Evolutionary conservation across 345 rosid species (phyloP), one percentile per base, ranked within the genome.

Genomic region (Eucalyptus victrix): DNA sequence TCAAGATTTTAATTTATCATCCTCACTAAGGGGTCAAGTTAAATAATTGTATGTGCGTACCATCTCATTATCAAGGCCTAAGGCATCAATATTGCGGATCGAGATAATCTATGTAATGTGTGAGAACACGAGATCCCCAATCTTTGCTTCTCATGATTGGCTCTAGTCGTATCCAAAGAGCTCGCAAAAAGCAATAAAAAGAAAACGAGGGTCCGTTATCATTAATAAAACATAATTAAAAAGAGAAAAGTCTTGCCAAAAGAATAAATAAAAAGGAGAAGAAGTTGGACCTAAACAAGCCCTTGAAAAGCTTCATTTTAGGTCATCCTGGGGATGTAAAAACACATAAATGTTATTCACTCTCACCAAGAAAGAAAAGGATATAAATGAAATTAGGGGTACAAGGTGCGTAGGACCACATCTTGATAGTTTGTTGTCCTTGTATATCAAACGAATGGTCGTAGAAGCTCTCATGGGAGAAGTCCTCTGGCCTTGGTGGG

Each of bases 151-250:
- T 5, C 42, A 6, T 1, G 12, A 7, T 34, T 34, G 80, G 80
- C 80, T 32, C 80, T 5, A 4, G 19, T 6, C 2, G 13, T 17
- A 32, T 67, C 40, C 23, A 8, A 19, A 67, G 23, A 32, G 42
- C 42, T 32, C 4, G 9, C 32, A n/a, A n/a, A n/a, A 14, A 2
- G 10, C 32, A 69, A 17, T 10, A 32, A 69, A 17, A 17, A 32
- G 17, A 8, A 4, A n/a, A 16, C 6, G 3, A 32, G 23, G 44
- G 44, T 5, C 44, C 12, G 0, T 18, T 5, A 5, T 69, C 12
- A 18, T 69, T 5, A 5, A 69, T 32, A 19, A 34, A 69, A 6
- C 80, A 18, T 11, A 69, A 69, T 5, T 17, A 69, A 34, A 69
- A 32, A 60, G 15, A 28, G 16, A 60, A 56, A 30, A 28, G 18